phyloP scores from a whole-genome alignment of 2,329 filamentous ascomycete species.

The Colletotrichum sp. region DNA sequence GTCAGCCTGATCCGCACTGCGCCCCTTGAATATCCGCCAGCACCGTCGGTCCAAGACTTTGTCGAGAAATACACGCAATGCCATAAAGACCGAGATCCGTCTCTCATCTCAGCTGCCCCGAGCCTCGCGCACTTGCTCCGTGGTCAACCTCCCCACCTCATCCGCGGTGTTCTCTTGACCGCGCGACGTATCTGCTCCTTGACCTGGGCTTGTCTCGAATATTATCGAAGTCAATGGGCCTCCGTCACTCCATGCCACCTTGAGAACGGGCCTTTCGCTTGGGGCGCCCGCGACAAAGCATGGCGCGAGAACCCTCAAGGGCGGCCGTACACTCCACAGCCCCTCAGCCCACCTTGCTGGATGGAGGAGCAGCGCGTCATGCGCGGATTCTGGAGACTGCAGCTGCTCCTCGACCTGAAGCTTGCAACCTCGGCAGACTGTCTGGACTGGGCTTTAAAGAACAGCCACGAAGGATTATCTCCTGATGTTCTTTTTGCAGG shows the following conservation, averaged over 20 bases:
- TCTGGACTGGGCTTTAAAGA: background rate
- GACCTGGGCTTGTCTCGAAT: background rate
- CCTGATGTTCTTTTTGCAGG: background rate
- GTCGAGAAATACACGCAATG: background rate
- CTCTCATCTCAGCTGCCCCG: background rate
- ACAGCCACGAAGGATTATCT: background rate
- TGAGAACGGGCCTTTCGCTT: background rate
- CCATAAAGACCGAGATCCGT: background rate
- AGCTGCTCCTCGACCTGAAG: background rate
- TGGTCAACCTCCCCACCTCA: background rate
- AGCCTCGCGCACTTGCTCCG: background rate
- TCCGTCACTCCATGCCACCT: background rate
- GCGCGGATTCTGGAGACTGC: constrained; percentile 10
- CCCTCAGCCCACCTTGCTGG: background rate
- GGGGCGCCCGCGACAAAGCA: background rate
- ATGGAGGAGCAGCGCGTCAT: constrained; percentile 9
- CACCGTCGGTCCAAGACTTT: background rate
- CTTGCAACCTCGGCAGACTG: background rate
- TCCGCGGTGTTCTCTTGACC: background rate
- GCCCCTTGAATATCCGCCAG: background rate
- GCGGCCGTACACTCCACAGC: background rate
- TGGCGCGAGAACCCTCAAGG: background rate
- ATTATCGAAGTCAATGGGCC: background rate
- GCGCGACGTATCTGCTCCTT: background rate
- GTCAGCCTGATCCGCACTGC: background rate